Evolutionary conservation across 2,329 filamentous ascomycete genomes (phyloP).

Genomic region (Phialophora macrospora): DNA sequence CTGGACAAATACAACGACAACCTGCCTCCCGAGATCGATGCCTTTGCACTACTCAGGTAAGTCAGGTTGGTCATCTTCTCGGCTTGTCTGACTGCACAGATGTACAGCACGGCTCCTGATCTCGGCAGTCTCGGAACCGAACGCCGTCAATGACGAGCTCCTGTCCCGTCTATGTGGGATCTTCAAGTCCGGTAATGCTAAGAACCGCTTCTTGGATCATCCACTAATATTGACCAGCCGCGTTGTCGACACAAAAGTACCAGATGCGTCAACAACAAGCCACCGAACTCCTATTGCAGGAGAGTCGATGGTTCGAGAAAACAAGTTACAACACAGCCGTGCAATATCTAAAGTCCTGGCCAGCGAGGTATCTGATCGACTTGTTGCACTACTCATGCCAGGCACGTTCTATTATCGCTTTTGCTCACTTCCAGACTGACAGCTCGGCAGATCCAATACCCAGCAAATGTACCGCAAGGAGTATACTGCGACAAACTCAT

Average conservation of each 20-base stretch:
- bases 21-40: slow-evolving; percentile 57
- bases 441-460: slow-evolving; percentile 18
- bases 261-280: not conserved
- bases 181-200: slow-evolving; percentile 26
- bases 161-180: slow-evolving; percentile 32
- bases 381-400: slow-evolving; percentile 33
- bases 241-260: slow-evolving; percentile 13
- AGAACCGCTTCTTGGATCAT: not conserved
- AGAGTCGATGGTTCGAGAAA: slow-evolving; percentile 35
- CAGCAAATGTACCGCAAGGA: not conserved
- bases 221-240: slow-evolving; percentile 10
- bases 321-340: slow-evolving; percentile 31
- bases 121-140: slow-evolving; percentile 47
- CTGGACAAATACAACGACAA: slow-evolving; percentile 60
- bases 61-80: not conserved
- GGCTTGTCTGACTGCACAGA: slow-evolving; percentile 37
- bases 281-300: slow-evolving; percentile 12
- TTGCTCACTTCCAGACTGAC: not conserved
- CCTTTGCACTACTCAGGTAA: slow-evolving; percentile 63
- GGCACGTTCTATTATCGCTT: slow-evolving; percentile 11
- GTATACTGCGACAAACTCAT: slow-evolving; percentile 12
- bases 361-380: slow-evolving; percentile 33
- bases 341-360: slow-evolving; percentile 30
- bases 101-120: slow-evolving; percentile 55
- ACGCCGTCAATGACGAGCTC: slow-evolving; percentile 33